Evolutionary conservation across 2,329 filamentous ascomycete species (phyloP).

Genomic region (Sporothrix sp.): DNA sequence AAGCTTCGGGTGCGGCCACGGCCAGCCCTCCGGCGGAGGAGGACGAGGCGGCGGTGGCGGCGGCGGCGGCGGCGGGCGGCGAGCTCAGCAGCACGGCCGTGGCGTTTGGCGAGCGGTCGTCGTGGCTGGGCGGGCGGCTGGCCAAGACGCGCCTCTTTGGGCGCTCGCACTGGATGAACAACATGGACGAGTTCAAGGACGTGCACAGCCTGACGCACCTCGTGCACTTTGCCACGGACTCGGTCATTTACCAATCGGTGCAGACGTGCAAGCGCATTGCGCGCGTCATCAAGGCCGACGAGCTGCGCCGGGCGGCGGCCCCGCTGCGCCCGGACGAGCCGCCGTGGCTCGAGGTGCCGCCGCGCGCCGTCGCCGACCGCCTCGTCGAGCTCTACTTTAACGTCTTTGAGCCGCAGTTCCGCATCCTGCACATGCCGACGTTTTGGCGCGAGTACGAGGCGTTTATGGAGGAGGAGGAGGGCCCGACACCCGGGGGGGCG

Average conservation of each 20-base stretch:
- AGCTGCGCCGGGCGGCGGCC: neutral
- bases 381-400: slow-evolving; percentile 44
- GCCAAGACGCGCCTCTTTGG: slow-evolving; percentile 19
- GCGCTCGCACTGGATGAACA: slow-evolving; percentile 18
- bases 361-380: slow-evolving; percentile 34
- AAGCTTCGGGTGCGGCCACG: neutral
- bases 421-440: slow-evolving; percentile 44
- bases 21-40: neutral
- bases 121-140: slow-evolving; percentile 15
- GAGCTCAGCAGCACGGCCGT: neutral
- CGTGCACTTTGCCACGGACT: slow-evolving; percentile 23
- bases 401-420: slow-evolving; percentile 42
- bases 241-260: slow-evolving; percentile 19
- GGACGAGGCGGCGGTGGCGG: too few species aligned
- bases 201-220: slow-evolving; percentile 20
- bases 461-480: slow-evolving; percentile 31
- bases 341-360: slow-evolving; percentile 22
- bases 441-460: slow-evolving; percentile 42
- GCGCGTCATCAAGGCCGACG: slow-evolving; percentile 31
- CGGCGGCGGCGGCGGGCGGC: neutral
- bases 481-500: neutral
- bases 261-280: slow-evolving; percentile 33
- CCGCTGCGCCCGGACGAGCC: neutral
- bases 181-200: slow-evolving; percentile 16
- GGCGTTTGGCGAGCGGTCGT: slow-evolving; percentile 5